A percentile compares a stretch with the other conserved stretches of the same genome.
Conservation (phyloP, 257 asterid genomes). For the Ocimum tenuiflorum region DNA sequence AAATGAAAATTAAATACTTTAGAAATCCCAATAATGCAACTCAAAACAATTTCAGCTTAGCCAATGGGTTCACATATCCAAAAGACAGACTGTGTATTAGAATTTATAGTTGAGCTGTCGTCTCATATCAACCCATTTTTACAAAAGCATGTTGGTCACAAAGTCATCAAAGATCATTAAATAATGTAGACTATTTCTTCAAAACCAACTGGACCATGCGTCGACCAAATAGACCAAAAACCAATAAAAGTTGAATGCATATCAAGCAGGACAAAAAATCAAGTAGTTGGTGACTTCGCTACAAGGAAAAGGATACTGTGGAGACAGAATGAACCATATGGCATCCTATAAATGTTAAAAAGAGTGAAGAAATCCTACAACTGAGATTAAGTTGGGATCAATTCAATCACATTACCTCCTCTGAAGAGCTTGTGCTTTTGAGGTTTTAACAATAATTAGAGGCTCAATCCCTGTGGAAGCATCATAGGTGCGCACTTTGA, state of each 20-base stretch:
- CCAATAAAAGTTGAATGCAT: not conserved
- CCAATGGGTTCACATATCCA: not conserved
- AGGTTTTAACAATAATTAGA: conserved; percentile 73
- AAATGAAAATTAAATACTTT: not conserved
- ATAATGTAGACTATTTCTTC: not conserved
- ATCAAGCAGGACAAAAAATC: not conserved
- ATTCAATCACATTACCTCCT: conserved; percentile 53
- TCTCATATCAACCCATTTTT: not conserved
- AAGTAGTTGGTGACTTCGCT: not conserved
- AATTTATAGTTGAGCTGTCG: not conserved
- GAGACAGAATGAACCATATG: not conserved
- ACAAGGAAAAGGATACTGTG: not conserved
- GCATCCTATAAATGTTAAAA: not conserved
- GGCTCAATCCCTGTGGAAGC: conserved; percentile 82
- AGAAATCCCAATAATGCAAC: not conserved
- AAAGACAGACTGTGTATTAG: not conserved
- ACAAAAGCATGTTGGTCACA: not conserved
- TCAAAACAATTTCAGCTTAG: not conserved
- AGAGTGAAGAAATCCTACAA: not conserved
- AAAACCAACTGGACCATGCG: not conserved
- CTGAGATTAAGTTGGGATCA: not conserved
- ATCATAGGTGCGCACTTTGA: conserved; percentile 84
- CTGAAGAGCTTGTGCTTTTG: conserved; percentile 96
- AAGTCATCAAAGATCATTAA: not conserved
- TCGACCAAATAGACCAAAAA: not conserved